Conservation (phyloP, 2,329 filamentous ascomycete genomes). For the Zymoseptoria crescenta region DNA sequence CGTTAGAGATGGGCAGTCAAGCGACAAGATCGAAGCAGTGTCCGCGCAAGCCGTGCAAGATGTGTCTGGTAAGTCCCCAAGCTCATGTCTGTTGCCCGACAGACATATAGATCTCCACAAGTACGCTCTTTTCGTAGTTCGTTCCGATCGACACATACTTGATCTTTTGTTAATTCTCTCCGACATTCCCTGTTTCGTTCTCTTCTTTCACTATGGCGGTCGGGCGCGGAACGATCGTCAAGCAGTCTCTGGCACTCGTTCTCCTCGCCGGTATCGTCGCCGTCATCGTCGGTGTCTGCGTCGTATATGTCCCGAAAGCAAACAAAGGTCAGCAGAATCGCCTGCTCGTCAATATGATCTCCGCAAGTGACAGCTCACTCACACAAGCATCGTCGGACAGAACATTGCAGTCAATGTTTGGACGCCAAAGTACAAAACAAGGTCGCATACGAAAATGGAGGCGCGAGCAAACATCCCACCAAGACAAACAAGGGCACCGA, state of each 20-base stretch:
- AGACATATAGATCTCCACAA: background rate
- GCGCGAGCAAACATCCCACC: constrained; percentile 4
- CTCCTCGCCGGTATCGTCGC: constrained; percentile 5
- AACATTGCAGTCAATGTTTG: background rate
- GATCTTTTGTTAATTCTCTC: background rate
- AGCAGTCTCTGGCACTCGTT: constrained; percentile 1
- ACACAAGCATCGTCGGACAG: background rate
- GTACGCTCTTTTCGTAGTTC: background rate
- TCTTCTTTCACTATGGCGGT: constrained; percentile 1
- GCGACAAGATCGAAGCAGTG: background rate
- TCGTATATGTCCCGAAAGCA: constrained; percentile 5
- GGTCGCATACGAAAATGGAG: constrained; percentile 7
- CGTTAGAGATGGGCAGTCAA: background rate
- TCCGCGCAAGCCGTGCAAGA: background rate
- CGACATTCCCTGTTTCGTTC: background rate
- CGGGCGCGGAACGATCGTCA: constrained; percentile 2
- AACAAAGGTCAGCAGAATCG: background rate
- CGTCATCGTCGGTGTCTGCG: constrained; percentile 4
- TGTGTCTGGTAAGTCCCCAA: background rate
- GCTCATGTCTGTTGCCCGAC: background rate
- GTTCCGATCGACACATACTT: background rate
- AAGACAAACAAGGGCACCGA: constrained; percentile 4
- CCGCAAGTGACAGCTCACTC: background rate
- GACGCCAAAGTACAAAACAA: constrained; percentile 5
- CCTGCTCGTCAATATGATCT: background rate